Evolutionary conservation across 2,329 filamentous ascomycete genomes (phyloP).

Genomic region (Arthrobotrys iridis): DNA sequence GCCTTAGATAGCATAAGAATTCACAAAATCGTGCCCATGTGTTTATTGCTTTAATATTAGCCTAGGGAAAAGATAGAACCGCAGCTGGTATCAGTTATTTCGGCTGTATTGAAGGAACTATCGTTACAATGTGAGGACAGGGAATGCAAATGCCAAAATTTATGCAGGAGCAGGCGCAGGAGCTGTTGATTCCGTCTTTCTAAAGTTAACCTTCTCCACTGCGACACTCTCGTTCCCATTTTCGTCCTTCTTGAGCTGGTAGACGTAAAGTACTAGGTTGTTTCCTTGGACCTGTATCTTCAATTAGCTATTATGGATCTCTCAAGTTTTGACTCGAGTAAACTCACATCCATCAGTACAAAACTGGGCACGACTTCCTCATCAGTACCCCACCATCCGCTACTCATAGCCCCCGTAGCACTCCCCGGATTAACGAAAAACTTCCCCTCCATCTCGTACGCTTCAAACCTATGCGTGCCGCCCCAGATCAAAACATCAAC

Average conservation of each 20-base stretch:
- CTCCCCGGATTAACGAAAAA: constrained; percentile 77
- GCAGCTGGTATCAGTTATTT: too few species aligned
- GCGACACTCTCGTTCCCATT: constrained; percentile 67
- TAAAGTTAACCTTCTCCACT: constrained; percentile 69
- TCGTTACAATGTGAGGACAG: neutral
- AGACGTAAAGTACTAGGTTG: constrained; percentile 75
- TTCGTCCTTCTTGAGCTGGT: constrained; percentile 68
- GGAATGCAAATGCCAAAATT: neutral
- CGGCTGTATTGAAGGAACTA: neutral
- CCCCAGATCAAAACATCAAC: constrained; percentile 76
- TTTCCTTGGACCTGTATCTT: constrained; percentile 72
- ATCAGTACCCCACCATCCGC: constrained; percentile 68
- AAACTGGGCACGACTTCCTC: constrained; percentile 73
- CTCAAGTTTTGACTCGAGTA: neutral
- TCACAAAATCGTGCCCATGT: too few species aligned
- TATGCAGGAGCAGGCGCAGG: constrained; percentile 24
- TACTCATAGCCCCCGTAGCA: constrained; percentile 73
- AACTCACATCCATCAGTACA: constrained; percentile 76
- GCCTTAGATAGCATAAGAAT: too few species aligned
- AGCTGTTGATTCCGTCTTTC: constrained; percentile 62
- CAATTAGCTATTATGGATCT: constrained; percentile 1
- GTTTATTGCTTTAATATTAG: too few species aligned
- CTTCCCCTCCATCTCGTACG: constrained; percentile 76
- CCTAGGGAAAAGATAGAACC: too few species aligned
- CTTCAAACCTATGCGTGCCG: constrained; percentile 75